Percentiles rank a stretch among this genome's conserved stretches.
Conservation (phyloP, 805 yeast species). For the Blastobotrys americana region DNA sequence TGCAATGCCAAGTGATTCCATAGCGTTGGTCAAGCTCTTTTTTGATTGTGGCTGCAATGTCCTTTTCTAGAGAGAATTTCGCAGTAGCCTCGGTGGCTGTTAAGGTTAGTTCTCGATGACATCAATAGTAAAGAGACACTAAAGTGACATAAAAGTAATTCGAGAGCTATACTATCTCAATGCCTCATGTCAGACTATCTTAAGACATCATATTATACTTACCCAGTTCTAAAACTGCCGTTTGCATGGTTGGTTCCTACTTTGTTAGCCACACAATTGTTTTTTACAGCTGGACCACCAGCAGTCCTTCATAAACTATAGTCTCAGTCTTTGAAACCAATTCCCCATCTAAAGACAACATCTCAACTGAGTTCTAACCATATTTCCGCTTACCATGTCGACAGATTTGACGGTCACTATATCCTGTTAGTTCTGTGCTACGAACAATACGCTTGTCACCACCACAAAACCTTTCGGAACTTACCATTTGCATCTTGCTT, state of each 20-base stretch:
- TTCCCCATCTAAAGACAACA: neutral
- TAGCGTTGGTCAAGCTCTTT: slow-evolving; percentile 49
- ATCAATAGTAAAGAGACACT: slow-evolving; percentile 4
- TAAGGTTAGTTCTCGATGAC: neutral
- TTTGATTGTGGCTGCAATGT: slow-evolving; percentile 50
- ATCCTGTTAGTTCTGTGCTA: too few species aligned
- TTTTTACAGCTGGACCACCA: too few species aligned
- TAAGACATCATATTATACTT: slow-evolving; percentile 3
- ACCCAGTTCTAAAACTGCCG: slow-evolving; percentile 25
- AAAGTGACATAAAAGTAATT: slow-evolving; percentile 5
- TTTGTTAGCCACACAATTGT: neutral
- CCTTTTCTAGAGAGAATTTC: slow-evolving; percentile 43
- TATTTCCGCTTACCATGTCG: slow-evolving; percentile 30
- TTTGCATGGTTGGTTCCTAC: slow-evolving; percentile 24
- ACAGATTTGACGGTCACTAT: slow-evolving; percentile 24
- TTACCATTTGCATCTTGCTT: neutral
- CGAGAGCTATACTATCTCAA: neutral
- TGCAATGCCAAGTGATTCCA: slow-evolving; percentile 58
- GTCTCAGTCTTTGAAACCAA: slow-evolving; percentile 18
- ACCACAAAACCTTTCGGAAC: neutral
- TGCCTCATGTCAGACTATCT: neutral
- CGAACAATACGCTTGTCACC: too few species aligned
- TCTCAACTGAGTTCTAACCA: neutral
- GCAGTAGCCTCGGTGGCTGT: slow-evolving; percentile 38
- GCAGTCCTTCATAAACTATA: too few species aligned